Base-by-base conservation (phyloP, 441 rosid genomes). In the Pelargonium fulgidum region DNA sequence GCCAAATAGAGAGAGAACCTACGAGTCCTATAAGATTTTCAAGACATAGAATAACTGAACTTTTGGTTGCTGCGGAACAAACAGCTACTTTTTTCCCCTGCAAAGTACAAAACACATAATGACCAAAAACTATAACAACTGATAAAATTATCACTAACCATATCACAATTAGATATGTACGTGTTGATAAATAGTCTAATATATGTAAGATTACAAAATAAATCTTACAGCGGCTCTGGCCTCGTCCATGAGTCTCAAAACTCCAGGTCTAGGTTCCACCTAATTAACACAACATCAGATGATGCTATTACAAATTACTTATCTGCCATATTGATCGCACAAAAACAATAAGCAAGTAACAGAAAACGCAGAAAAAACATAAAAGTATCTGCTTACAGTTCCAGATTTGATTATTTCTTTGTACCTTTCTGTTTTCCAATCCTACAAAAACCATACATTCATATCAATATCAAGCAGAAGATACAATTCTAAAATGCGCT, bases 51-150 rank as follows among this genome's bases (percentile, higher is more conserved):
- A 93, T 74, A 66, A 93, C 97, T 0, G 97, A 93, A 83, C 92
- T 93, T 86, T 90, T 93, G 24, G 98, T 93, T 76, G 96, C 98
- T 56, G 98, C 98, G 52, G 98, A 93, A 79, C 98, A 90, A 68
- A 90, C 91, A 70, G 98, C 89, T 66, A 93, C 75, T 63, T 78
- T 83, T 70, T 81, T 93, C 45, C 97, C 96, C 97, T 93, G 73
- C 64, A 74, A 71, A 72, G 50, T 20, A 9, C 17, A 52, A 62
- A 62, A 45, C 41, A 14, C 12, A 52, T 26, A 42, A 20, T 9
- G 11, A 20, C 19, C 14, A 50, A 12, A 12, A 3, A n/a, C 58
- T 13, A 50, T 50, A 6, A 14, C 17, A 4, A n/a, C 14, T 5
- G 36, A 29, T 3, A 29, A 29, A 22, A 22, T 29, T 29, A 26